Conservation (phyloP, 2,329 filamentous ascomycete species). For the Talaromyces sp. region DNA sequence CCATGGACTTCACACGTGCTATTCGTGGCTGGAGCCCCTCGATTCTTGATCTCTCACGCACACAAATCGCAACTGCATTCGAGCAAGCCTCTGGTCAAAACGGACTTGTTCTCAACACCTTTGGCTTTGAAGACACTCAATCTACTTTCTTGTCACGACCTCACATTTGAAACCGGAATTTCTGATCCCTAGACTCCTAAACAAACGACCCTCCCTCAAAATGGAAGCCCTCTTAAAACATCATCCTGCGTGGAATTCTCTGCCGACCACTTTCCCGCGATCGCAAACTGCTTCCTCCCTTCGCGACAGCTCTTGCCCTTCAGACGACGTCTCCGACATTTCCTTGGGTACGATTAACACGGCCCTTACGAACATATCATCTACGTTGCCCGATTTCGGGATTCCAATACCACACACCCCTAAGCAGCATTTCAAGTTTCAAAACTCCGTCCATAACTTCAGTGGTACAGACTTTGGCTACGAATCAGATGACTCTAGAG, state of each 20-base stretch:
- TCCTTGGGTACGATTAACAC: slow-evolving; percentile 31
- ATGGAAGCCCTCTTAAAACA: slow-evolving; percentile 32
- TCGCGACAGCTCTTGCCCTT: slow-evolving; percentile 42
- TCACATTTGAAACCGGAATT: not conserved
- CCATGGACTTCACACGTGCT: slow-evolving; percentile 20
- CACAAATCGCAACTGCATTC: slow-evolving; percentile 2
- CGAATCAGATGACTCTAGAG: slow-evolving; percentile 36
- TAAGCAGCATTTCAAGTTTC: slow-evolving; percentile 25
- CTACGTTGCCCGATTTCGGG: slow-evolving; percentile 25
- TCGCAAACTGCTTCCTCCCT: slow-evolving; percentile 33
- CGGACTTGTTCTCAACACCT: slow-evolving; percentile 1
- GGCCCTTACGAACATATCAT: slow-evolving; percentile 26
- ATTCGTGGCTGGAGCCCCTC: slow-evolving; percentile 21
- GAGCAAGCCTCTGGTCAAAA: not conserved
- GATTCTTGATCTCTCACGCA: slow-evolving; percentile 5
- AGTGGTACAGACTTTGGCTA: slow-evolving; percentile 40
- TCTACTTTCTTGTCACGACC: not conserved
- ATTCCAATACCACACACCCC: slow-evolving; percentile 28
- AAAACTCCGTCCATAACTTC: slow-evolving; percentile 10
- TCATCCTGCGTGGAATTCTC: slow-evolving; percentile 38
- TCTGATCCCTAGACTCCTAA: not conserved
- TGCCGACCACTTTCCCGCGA: slow-evolving; percentile 37
- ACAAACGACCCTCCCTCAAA: slow-evolving; percentile 5
- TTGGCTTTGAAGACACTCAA: not conserved
- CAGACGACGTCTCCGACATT: slow-evolving; percentile 38